Evolutionary conservation across 2,329 filamentous ascomycete genomes (phyloP).

Genomic region (Monosporascus sp.): DNA sequence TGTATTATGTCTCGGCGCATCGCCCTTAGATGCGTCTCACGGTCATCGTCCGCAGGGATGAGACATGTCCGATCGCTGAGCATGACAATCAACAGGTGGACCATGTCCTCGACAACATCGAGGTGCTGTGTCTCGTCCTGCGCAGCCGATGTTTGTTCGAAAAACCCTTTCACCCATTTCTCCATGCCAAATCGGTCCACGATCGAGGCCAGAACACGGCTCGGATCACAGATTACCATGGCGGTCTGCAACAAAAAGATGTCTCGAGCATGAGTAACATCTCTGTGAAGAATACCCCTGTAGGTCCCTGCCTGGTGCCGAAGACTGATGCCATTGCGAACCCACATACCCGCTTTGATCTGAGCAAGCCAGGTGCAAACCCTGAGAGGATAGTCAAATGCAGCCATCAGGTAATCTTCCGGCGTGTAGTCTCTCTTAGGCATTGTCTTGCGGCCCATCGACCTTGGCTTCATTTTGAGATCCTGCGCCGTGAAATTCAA

Average conservation of each 20-base stretch:
- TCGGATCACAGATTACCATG: slow-evolving; percentile 77
- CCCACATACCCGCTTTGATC: slow-evolving; percentile 98
- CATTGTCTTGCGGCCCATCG: slow-evolving; percentile 55
- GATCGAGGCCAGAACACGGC: slow-evolving; percentile 78
- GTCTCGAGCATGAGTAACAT: slow-evolving; percentile 90
- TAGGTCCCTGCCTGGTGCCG: slow-evolving; percentile 94
- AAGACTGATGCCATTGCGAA: slow-evolving; percentile 92
- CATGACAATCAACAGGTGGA: slow-evolving; percentile 86
- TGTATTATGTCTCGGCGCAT: slow-evolving; percentile 89
- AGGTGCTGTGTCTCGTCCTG: slow-evolving; percentile 86
- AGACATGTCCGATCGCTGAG: slow-evolving; percentile 84
- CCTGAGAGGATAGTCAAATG: slow-evolving; percentile 88
- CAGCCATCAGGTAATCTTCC: slow-evolving; percentile 77
- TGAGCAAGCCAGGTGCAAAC: slow-evolving; percentile 96
- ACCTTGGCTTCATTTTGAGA: slow-evolving; percentile 57
- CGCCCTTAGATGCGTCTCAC: slow-evolving; percentile 59
- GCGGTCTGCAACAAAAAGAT: slow-evolving; percentile 91
- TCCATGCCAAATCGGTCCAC: slow-evolving; percentile 88
- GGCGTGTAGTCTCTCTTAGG: slow-evolving; percentile 52
- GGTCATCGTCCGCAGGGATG: slow-evolving; percentile 60
- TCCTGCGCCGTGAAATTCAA: slow-evolving; percentile 68
- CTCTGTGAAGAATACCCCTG: slow-evolving; percentile 78
- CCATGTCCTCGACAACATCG: slow-evolving; percentile 92
- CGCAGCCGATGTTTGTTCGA: slow-evolving; percentile 63
- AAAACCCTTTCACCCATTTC: slow-evolving; percentile 80